A percentile compares a stretch with the other conserved stretches of the same genome.
Conservation (phyloP, 2,329 filamentous ascomycete genomes). For the Pseudopyricularia javanii region DNA sequence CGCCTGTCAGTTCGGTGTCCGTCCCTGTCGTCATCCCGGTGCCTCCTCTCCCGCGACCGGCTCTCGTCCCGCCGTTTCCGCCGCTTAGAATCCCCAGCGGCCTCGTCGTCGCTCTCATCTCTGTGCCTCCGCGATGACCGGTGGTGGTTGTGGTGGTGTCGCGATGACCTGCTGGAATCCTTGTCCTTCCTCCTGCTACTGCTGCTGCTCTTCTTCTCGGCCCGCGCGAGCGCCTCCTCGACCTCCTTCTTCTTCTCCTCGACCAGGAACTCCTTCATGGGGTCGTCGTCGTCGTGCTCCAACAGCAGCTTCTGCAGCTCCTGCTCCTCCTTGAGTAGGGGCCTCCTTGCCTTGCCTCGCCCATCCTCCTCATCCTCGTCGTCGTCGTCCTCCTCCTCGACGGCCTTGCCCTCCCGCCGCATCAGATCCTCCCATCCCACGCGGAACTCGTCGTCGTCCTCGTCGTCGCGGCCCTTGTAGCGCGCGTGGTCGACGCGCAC, state of each 20-base stretch:
- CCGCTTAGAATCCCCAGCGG: conserved; percentile 5
- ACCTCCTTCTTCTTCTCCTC: conserved; percentile 88
- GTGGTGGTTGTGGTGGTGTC: conserved; percentile 28
- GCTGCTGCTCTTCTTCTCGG: conserved; percentile 29
- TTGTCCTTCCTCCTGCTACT: conserved; percentile 27
- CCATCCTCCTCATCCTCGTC: conserved; percentile 29
- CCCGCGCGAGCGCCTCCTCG: conserved; percentile 50
- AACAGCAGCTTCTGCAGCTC: conserved; percentile 65
- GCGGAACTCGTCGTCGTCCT: conserved; percentile 51
- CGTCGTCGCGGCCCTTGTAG: conserved; percentile 80
- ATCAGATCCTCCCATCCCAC: conserved; percentile 49
- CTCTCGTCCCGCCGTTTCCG: conserved; percentile 14
- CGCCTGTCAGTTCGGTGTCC: conserved; percentile 7
- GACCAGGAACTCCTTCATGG: conserved; percentile 87
- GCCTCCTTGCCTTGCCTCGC: conserved; percentile 31
- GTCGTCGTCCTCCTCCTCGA: conserved; percentile 15
- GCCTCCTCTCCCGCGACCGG: conserved; percentile 17
- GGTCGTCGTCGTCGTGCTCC: conserved; percentile 88
- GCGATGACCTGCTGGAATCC: background rate
- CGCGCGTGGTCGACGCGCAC: conserved; percentile 85
- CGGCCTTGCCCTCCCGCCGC: conserved; percentile 32
- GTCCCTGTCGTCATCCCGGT: conserved; percentile 16
- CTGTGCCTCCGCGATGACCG: conserved; percentile 31
- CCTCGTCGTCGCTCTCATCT: conserved; percentile 15
- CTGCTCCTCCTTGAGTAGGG: conserved; percentile 66